These are phyloP conservation scores for Scheffersomyces illinoinensis DNA, from an alignment of 1,139 yeast genomes.

Conservation along the genomic window DNA sequence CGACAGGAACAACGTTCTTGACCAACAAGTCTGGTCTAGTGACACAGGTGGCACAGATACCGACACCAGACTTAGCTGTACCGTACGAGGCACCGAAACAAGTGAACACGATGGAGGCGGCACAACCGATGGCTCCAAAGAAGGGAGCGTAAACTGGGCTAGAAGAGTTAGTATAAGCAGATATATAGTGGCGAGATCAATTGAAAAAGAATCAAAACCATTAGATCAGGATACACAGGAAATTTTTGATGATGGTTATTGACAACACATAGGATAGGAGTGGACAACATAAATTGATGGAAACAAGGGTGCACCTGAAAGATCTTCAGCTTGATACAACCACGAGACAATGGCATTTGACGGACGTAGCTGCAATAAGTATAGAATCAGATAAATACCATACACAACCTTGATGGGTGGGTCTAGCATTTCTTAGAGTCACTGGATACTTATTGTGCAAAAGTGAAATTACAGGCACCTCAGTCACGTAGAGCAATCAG, in stretches of 20 bases:
- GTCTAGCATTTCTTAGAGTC: neutral
- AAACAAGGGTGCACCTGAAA: too few relatives aligned
- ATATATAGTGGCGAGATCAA: neutral
- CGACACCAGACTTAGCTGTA: conserved; percentile 99
- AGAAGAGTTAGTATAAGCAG: conserved; percentile 20
- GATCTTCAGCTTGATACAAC: neutral
- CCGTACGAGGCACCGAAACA: conserved; percentile 99
- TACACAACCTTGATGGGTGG: neutral
- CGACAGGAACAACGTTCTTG: conserved; percentile 89
- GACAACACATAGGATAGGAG: neutral
- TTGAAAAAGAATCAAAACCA: neutral
- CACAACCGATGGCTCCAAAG: conserved; percentile 98
- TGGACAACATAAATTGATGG: neutral
- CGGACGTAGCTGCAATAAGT: neutral
- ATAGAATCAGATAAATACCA: neutral
- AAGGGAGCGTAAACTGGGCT: conserved; percentile 89
- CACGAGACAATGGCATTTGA: neutral
- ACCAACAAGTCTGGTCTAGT: conserved; percentile 95
- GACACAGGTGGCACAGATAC: conserved; percentile 98
- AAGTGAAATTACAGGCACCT: neutral
- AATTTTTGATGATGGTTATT: neutral
- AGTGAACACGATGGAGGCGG: conserved; percentile 97
- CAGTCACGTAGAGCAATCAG: neutral
- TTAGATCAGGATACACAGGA: too few relatives aligned
- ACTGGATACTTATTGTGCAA: neutral